Evolutionary conservation across 768 basidiomycete species (phyloP).

Genomic region (Russula foetens): DNA sequence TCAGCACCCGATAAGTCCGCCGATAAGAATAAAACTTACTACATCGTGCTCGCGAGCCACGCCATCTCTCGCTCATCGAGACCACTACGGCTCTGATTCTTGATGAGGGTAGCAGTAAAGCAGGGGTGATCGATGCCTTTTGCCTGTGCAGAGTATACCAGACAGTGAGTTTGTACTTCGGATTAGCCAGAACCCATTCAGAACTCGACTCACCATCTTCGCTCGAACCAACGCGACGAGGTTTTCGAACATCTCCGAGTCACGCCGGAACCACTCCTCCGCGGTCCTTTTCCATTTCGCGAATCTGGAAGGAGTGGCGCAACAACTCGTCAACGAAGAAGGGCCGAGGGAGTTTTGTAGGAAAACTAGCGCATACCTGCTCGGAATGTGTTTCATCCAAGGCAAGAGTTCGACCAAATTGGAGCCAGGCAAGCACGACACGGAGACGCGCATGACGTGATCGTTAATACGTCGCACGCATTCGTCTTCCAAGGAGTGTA

Average conservation of each 20-base stretch:
- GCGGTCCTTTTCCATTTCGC: constrained; percentile 19
- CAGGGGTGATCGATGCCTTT: constrained; percentile 16
- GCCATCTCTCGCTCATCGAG: constrained; percentile 16
- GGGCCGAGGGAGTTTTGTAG: too few relatives aligned
- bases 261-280: constrained; percentile 14
- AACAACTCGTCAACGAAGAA: not conserved
- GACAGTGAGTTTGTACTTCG: not conserved
- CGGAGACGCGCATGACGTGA: constrained; percentile 14
- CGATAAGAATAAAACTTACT: constrained; percentile 12
- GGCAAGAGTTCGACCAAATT: constrained; percentile 17
- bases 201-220: constrained; percentile 3
- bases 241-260: constrained; percentile 15
- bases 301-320: constrained; percentile 1
- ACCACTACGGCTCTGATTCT: constrained; percentile 9
- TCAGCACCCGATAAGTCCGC: constrained; percentile 14
- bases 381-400: constrained; percentile 18
- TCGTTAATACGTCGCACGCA: constrained; percentile 10
- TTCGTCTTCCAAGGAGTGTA: constrained; percentile 11
- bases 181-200: not conserved
- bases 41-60: constrained; percentile 23
- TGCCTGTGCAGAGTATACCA: not conserved
- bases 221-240: constrained; percentile 10
- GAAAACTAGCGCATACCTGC: not conserved
- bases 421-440: constrained; percentile 8
- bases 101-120: constrained; percentile 13